phyloP scores from a whole-genome alignment of 228 moss, liverwort and hornwort genomes.

The Sphagnum fallax region DNA sequence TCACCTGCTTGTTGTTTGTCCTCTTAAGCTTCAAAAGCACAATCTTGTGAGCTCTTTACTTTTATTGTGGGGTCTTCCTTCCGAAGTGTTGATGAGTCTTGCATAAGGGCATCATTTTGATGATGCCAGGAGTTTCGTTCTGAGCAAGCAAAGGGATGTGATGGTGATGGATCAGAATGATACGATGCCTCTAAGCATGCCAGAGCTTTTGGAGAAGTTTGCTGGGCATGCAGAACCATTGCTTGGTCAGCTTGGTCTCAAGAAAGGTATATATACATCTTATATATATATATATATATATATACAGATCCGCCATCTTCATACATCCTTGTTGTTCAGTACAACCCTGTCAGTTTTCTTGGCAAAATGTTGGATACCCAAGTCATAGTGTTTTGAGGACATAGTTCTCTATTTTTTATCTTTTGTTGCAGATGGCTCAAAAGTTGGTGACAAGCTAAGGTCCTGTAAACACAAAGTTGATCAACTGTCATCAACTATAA shows the following conservation, averaged over 20 bases:
- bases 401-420: not conserved
- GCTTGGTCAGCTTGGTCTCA: constrained; percentile 76
- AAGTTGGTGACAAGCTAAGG: constrained; percentile 68
- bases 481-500: constrained; percentile 13
- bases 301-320: not conserved
- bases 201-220: constrained; percentile 77
- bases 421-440: constrained; percentile 51
- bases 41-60: not conserved
- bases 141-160: constrained; percentile 17
- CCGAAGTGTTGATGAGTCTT: not conserved
- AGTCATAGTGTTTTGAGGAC: not conserved
- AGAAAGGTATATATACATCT: constrained; percentile 46
- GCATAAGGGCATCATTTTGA: not conserved
- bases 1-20: constrained; percentile 1
- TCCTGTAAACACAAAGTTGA: constrained; percentile 65
- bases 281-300: not conserved
- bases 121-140: constrained; percentile 1
- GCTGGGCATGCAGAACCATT: constrained; percentile 78
- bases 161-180: constrained; percentile 40
- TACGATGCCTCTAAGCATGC: constrained; percentile 64
- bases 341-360: not conserved
- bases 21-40: not conserved
- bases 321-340: not conserved
- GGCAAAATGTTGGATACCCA: not conserved
- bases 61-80: not conserved